A percentile compares a stretch with the other conserved stretches of the same genome.
Conservation (phyloP, 495 filamentous ascomycete genomes). For the Xeromyces bisporus region DNA sequence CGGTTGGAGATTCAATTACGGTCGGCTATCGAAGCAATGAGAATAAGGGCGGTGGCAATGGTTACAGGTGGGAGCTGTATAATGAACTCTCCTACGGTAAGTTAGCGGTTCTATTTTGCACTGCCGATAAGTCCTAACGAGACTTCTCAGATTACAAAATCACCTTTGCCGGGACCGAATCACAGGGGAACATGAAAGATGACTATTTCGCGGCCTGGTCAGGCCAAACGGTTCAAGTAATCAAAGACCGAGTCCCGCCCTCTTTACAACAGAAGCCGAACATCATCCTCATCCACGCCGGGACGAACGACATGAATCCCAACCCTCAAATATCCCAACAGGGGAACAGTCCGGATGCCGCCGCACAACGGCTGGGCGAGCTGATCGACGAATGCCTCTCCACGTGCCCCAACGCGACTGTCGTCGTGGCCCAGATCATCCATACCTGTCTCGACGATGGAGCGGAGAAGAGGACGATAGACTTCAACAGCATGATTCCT, state of each 20-base stretch:
- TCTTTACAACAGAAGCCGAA: conserved; percentile 1
- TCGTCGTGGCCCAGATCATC: conserved; percentile 1
- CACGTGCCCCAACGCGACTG: conserved; percentile 1
- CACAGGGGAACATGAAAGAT: background rate
- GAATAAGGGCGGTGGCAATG: conserved; percentile 1
- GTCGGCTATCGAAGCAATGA: conserved; percentile 1
- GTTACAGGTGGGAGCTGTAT: background rate
- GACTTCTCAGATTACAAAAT: background rate
- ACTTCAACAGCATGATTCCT: background rate
- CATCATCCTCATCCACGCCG: conserved; percentile 1
- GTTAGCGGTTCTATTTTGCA: too few species aligned
- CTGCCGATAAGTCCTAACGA: background rate
- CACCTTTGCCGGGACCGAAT: background rate
- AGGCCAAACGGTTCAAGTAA: background rate
- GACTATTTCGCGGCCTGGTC: conserved; percentile 1
- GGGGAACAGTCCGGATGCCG: background rate
- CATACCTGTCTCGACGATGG: background rate
- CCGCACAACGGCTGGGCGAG: background rate
- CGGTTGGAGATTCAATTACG: conserved; percentile 1
- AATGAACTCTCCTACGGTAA: background rate
- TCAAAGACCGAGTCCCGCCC: background rate
- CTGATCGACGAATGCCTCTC: conserved; percentile 1
- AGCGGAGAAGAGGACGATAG: background rate
- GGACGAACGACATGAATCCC: conserved; percentile 1
- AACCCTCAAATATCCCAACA: conserved; percentile 1